These are phyloP conservation scores for Sporisorium reilianum DNA, from an alignment of 1,284 basidiomycete genomes.

Conservation along the genomic window DNA sequence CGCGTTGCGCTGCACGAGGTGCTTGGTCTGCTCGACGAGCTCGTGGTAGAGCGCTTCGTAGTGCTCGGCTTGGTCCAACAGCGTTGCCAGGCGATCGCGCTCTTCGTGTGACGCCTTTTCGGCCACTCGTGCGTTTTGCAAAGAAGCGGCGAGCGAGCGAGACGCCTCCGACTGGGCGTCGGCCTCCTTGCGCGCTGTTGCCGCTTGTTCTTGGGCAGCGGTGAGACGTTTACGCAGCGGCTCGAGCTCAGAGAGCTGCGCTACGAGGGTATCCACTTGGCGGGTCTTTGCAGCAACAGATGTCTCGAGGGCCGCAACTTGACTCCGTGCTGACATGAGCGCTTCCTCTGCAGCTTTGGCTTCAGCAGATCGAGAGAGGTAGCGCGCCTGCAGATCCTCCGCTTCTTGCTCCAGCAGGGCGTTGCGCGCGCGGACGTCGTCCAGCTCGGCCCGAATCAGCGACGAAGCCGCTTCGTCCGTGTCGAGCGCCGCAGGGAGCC, in stretches of 20 bases:
- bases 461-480: slow-evolving; percentile 10
- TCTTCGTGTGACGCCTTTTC: slow-evolving; percentile 41
- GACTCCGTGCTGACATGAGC: slow-evolving; percentile 14
- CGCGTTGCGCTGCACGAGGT: slow-evolving; percentile 33
- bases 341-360: slow-evolving; percentile 36
- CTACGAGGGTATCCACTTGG: slow-evolving; percentile 20
- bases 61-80: slow-evolving; percentile 29
- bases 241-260: slow-evolving; percentile 31
- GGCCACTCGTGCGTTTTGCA: slow-evolving; percentile 36
- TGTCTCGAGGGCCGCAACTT: slow-evolving; percentile 23
- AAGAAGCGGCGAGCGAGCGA: slow-evolving; percentile 23
- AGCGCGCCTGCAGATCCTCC: slow-evolving; percentile 15
- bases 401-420: slow-evolving; percentile 23
- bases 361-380: slow-evolving; percentile 22
- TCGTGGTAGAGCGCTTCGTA: slow-evolving; percentile 36
- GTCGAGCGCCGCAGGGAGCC: slow-evolving; percentile 11
- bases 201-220: slow-evolving; percentile 18
- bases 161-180: slow-evolving; percentile 25
- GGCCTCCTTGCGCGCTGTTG: slow-evolving; percentile 21
- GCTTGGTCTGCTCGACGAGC: slow-evolving; percentile 38
- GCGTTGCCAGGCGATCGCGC: slow-evolving; percentile 32
- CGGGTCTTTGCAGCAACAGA: slow-evolving; percentile 30
- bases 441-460: slow-evolving; percentile 16
- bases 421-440: slow-evolving; percentile 23
- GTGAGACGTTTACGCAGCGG: slow-evolving; percentile 23